Evolutionary conservation across 208 protist genomes (phyloP).

Genomic region (Tritrichomonas foetus): DNA sequence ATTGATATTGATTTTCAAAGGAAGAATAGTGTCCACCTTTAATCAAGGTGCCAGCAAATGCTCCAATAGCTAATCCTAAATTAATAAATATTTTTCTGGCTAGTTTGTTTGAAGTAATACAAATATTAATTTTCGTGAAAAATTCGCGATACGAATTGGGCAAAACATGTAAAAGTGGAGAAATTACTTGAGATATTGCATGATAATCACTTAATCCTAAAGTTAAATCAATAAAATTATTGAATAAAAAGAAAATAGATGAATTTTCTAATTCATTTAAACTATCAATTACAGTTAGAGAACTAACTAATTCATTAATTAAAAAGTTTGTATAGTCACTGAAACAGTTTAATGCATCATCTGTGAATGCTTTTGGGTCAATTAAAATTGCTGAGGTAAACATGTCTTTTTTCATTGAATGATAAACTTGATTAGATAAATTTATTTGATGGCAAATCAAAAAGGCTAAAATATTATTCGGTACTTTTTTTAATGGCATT

Average conservation of each 20-base stretch:
- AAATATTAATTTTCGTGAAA: background rate
- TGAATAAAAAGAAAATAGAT: background rate
- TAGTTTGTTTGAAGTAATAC: background rate
- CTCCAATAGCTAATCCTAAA: background rate
- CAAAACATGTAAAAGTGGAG: background rate
- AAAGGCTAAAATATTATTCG: too few relatives aligned
- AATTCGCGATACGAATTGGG: background rate
- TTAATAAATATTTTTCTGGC: background rate
- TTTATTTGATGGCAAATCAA: too few relatives aligned
- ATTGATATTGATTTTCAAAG: background rate
- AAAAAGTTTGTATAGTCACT: too few relatives aligned
- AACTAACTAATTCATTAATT: too few relatives aligned
- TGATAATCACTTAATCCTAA: background rate
- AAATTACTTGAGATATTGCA: background rate
- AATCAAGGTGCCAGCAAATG: background rate
- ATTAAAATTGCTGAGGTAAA: too few relatives aligned
- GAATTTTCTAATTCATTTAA: background rate
- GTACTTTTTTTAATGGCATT: too few relatives aligned
- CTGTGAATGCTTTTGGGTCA: too few relatives aligned
- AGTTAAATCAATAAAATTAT: background rate
- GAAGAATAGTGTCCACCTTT: background rate
- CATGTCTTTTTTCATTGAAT: too few relatives aligned
- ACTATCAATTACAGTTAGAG: too few relatives aligned
- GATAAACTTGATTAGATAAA: too few relatives aligned
- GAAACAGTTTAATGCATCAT: too few relatives aligned